Evolutionary conservation across 2,329 filamentous ascomycete genomes (phyloP).

Genomic region (Cordyceps cateniannulata): DNA sequence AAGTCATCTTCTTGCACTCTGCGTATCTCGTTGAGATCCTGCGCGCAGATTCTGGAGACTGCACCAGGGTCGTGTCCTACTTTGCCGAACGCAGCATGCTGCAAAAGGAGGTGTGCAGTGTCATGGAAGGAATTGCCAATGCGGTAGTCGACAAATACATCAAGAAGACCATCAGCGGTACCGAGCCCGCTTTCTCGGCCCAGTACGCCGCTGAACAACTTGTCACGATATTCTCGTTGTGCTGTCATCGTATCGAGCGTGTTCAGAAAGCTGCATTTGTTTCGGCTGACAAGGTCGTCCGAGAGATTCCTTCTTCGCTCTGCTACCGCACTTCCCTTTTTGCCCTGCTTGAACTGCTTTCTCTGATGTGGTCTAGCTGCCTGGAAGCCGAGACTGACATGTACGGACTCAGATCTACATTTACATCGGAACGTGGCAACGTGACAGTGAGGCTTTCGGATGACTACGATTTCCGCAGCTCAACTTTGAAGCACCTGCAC

Average conservation of each 20-base stretch:
- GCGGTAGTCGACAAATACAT: constrained; percentile 76
- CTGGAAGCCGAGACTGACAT: constrained; percentile 90
- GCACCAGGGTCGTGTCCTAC: constrained; percentile 82
- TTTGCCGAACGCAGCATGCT: constrained; percentile 88
- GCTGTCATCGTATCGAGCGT: constrained; percentile 87
- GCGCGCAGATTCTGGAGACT: constrained; percentile 79
- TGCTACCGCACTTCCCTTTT: constrained; percentile 89
- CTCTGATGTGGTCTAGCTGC: constrained; percentile 92
- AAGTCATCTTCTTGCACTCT: constrained; percentile 86
- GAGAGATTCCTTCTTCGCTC: constrained; percentile 77
- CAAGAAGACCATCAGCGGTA: constrained; percentile 63
- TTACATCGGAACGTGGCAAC: constrained; percentile 68
- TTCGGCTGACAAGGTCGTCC: constrained; percentile 81
- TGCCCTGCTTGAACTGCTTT: constrained; percentile 83
- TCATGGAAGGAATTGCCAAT: constrained; percentile 58
- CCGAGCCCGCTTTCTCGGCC: constrained; percentile 74
- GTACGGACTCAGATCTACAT: constrained; percentile 79
- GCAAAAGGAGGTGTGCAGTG: constrained; percentile 53
- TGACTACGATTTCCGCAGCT: constrained; percentile 74
- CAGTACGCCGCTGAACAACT: constrained; percentile 86
- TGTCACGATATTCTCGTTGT: constrained; percentile 75
- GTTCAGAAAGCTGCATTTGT: constrained; percentile 81
- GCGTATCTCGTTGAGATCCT: constrained; percentile 85
- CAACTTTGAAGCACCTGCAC: constrained; percentile 72
- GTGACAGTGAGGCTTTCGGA: constrained; percentile 90